These are phyloP conservation scores for Austroboletus rostrupii DNA, from an alignment of 1,284 basidiomycete genomes.

Conservation along the genomic window DNA sequence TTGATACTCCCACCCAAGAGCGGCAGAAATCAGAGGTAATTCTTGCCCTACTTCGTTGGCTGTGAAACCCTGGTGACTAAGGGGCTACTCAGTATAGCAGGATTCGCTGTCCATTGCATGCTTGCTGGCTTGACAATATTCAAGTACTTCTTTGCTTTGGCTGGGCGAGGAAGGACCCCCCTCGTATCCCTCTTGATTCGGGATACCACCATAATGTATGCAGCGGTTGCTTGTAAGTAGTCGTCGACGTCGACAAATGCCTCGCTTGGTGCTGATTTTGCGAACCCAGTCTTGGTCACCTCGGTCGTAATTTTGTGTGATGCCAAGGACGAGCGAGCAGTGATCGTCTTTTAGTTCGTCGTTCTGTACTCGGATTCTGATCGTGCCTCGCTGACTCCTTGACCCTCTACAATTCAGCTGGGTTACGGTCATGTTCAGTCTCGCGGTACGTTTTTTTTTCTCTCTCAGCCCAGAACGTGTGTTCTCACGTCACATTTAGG, in stretches of 20 bases:
- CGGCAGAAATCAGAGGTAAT: conserved; percentile 11
- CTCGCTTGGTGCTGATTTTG: conserved; percentile 1
- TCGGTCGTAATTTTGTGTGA: conserved; percentile 8
- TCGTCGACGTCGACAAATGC: background rate
- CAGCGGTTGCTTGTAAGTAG: conserved; percentile 7
- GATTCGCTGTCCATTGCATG: conserved; percentile 14
- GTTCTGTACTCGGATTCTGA: background rate
- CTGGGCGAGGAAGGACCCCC: conserved; percentile 13
- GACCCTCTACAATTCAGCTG: conserved; percentile 9
- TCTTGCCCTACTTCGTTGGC: background rate
- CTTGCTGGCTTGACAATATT: conserved; percentile 15
- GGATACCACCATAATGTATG: conserved; percentile 17
- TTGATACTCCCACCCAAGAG: background rate
- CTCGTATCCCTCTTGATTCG: conserved; percentile 24
- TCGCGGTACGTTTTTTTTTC: conserved; percentile 10
- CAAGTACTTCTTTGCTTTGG: conserved; percentile 15
- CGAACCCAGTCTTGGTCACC: conserved; percentile 8
- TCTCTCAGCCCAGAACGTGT: background rate
- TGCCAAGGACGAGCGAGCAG: conserved; percentile 9
- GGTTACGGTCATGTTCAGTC: conserved; percentile 12
- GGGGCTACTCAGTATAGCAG: conserved; percentile 9
- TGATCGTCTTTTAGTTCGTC: conserved; percentile 18
- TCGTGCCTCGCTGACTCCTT: conserved; percentile 6
- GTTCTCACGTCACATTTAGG: conserved; percentile 7
- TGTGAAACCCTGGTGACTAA: background rate